Conservation (phyloP, 345 rosid species). For the Noccaea caerulescens region DNA sequence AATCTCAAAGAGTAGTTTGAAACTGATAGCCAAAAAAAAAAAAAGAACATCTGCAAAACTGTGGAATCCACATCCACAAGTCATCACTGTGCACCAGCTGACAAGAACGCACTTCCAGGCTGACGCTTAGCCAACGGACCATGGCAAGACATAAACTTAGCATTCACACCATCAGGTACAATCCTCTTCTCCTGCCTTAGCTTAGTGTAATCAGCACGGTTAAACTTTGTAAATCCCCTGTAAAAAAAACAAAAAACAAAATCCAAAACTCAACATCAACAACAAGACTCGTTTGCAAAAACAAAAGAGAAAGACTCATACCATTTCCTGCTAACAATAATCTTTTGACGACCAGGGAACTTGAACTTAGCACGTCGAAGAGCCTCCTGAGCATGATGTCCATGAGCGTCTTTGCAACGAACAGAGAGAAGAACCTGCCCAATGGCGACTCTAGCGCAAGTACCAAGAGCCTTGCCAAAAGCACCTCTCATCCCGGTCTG, state of each 20-base stretch:
- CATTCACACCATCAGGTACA: constrained; percentile 57
- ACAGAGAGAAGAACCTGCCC: constrained; percentile 62
- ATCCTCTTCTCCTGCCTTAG: constrained; percentile 54
- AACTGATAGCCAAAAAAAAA: not conserved
- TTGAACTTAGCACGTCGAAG: constrained; percentile 62
- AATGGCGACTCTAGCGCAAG: constrained; percentile 57
- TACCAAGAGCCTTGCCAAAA: constrained; percentile 60
- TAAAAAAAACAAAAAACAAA: not conserved
- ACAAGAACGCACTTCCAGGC: constrained; percentile 50
- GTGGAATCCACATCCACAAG: constrained; percentile 10
- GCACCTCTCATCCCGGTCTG: constrained; percentile 69
- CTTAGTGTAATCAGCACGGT: constrained; percentile 53
- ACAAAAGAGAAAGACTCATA: constrained; percentile 6
- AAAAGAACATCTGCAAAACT: constrained; percentile 1
- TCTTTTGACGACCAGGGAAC: constrained; percentile 69
- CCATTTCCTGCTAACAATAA: constrained; percentile 65
- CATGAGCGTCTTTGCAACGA: constrained; percentile 56
- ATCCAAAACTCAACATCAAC: constrained; percentile 36
- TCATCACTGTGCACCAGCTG: constrained; percentile 27
- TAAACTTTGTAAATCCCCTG: constrained; percentile 64
- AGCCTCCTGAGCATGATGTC: constrained; percentile 60
- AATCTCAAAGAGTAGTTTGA: not conserved
- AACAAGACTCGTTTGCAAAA: not conserved
- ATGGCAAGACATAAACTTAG: constrained; percentile 49
- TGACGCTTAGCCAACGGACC: constrained; percentile 44